Base-by-base conservation (phyloP, 306 rosid species). In the Cicer pinnatifidum region DNA sequence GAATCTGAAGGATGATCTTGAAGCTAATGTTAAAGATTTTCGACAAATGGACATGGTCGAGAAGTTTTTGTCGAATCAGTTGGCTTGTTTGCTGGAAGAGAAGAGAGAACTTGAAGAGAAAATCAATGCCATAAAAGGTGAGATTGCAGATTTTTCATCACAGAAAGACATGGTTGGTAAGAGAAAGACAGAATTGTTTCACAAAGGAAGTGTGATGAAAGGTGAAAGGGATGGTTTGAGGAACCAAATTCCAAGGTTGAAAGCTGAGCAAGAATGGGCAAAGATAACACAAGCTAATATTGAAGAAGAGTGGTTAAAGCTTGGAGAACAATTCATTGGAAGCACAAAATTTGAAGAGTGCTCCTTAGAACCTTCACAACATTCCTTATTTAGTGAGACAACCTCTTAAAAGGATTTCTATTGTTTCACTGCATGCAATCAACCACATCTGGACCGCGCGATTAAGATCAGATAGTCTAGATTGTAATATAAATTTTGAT, bases 71-170 rank as follows among this genome's bases (percentile, higher is more conserved):
- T 35, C 52, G 17, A 41, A 28, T 46, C 12, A 46, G 66, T 56
- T 81, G 74, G 74, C 15, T 0, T 2, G 7, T 40, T 56, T 75
- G 41, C 43, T 52, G 2, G 75, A 69, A 62, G 44, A 53, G 47
- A 81, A 81, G 71, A 81, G 71, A 61, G 50, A 53, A 11, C 81
- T 81, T 8, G 81, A 81, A 71, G 74, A 54, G 65, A 20, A 70
- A 75, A 63, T 81, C 13, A 70, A 56, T 54, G 78, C 75, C 44
- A 48, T 76, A 7, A 76, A 65, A 54, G 43, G 52, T 46, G 75
- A 76, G 58, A 70, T 81, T 44, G 48, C 33, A 9, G 73, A 70
- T 70, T 53, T 53, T 5, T 10, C 13, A 45, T 43, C 11, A 4
- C 15, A 77, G 9, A 69, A 39, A 62, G 69, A 69, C 17, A 37